Conservation (phyloP, 2,329 filamentous ascomycete species). For the Paraphaeosphaeria minitans region DNA sequence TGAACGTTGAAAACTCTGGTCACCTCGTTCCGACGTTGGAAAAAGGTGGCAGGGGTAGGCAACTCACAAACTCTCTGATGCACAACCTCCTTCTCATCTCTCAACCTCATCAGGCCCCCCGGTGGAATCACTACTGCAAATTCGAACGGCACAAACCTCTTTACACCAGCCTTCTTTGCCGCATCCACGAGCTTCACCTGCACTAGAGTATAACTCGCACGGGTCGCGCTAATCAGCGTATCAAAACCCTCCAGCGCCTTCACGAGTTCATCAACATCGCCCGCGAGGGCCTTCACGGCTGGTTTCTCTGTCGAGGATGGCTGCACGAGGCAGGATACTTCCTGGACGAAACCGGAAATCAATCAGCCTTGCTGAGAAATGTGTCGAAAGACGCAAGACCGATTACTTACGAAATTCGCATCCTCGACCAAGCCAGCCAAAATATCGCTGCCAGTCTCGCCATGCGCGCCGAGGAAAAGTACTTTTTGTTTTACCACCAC, state of each 20-base stretch:
- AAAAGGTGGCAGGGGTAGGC: no score
- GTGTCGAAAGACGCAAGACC: background rate
- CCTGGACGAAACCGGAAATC: background rate
- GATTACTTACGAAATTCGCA: slow-evolving; percentile 6
- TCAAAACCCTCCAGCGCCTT: slow-evolving; percentile 41
- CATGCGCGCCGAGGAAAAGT: slow-evolving; percentile 50
- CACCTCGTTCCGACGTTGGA: no score
- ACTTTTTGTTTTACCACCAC: slow-evolving; percentile 10
- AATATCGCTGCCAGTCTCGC: slow-evolving; percentile 50
- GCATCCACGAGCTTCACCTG: slow-evolving; percentile 35
- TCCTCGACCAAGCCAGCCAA: slow-evolving; percentile 45
- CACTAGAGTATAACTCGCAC: slow-evolving; percentile 18
- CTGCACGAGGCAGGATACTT: slow-evolving; percentile 46
- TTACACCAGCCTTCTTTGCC: slow-evolving; percentile 35
- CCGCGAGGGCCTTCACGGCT: slow-evolving; percentile 48
- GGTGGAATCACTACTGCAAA: slow-evolving; percentile 48
- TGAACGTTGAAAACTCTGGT: no score
- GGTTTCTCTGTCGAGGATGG: slow-evolving; percentile 56
- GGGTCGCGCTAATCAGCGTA: slow-evolving; percentile 30
- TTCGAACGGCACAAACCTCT: slow-evolving; percentile 39
- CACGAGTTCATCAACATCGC: slow-evolving; percentile 50
- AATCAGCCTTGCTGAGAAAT: background rate
- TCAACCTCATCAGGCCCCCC: slow-evolving; percentile 51
- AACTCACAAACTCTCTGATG: slow-evolving; percentile 54
- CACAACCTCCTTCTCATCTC: slow-evolving; percentile 58